Evolutionary conservation across 805 yeast genomes (phyloP), one percentile per base, ranked within the genome.

Genomic region (Candida ficus): DNA sequence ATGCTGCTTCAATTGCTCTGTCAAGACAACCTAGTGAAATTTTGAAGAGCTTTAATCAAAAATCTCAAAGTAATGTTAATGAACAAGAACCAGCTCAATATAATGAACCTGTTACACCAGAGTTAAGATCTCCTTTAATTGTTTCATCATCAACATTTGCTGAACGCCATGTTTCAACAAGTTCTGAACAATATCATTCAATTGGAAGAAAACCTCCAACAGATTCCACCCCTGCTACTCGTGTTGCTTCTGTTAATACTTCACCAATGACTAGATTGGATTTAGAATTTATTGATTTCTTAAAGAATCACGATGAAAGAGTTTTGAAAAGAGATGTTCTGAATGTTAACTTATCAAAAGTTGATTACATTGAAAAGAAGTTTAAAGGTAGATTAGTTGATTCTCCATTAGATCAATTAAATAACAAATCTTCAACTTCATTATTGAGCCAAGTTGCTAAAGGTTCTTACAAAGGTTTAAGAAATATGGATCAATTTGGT

Each of bases 251-350:
- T 10, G 26, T 13, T 7, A n/a, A 8, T 6, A 8, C 7, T 23
- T 13, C 75, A 0, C 73, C 80, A 8, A 57, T 75, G 60, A 66
- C 75, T 2, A 65, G 73, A 13, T 50, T 78, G 7, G 89, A 83
- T 53, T 56, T 70, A 30, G 75, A 78, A 14, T 83, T 87, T 83
- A 66, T 67, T 6, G 64, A 67, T 29, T 78, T 64, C 50, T 60
- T 83, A 46, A 63, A 59, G 18, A 75, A 73, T 51, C 60, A 68
- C 1, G 78, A 79, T 37, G 93, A 83, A 52, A 66, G 88, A 42
- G 70, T 83, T 1, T 42, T 80, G 35, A 75, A 70, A 45, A 71
- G 70, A 23, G 86, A 83, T 1, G 73, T 76, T 23, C 70, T 78
- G 4, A 62, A 66, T 29, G 73, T 75, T 2, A 60, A 66, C 6